A percentile compares a stretch with the other conserved stretches of the same genome.
Conservation (phyloP, 345 rosid genomes). For the Passiflora organensis region DNA sequence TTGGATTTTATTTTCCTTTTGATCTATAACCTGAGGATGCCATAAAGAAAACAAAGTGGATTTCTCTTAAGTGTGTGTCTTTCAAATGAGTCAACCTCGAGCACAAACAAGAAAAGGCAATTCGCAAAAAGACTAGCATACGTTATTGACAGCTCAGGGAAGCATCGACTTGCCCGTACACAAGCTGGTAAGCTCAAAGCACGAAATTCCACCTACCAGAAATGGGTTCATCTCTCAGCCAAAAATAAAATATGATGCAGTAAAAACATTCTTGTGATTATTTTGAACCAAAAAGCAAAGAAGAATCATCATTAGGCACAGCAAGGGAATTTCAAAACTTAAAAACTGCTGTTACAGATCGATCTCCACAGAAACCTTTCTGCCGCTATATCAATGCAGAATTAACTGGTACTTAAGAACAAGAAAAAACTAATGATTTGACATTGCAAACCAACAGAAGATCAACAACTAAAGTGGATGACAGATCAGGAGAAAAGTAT, state of each 20-base stretch:
- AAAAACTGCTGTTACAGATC: background rate
- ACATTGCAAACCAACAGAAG: no score
- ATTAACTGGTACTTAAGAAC: background rate
- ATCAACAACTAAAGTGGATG: no score
- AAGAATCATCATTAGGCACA: background rate
- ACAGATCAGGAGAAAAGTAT: no score
- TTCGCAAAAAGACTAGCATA: slow-evolving; percentile 21
- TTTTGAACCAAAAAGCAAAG: background rate
- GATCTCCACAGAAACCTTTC: background rate
- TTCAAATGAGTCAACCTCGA: background rate
- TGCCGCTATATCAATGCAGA: background rate
- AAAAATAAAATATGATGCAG: background rate
- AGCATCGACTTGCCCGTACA: slow-evolving; percentile 61
- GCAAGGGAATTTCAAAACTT: no score
- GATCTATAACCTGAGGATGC: background rate
- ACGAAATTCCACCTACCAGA: slow-evolving; percentile 69
- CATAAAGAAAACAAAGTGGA: slow-evolving; percentile 4
- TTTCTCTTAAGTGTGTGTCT: background rate
- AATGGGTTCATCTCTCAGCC: slow-evolving; percentile 8
- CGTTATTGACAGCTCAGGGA: slow-evolving; percentile 76
- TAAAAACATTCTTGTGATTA: background rate
- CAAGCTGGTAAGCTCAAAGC: slow-evolving; percentile 52
- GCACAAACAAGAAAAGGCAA: background rate
- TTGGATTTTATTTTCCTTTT: background rate
- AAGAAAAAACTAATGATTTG: background rate